A percentile compares a stretch with the other conserved stretches of the same genome.
Conservation (phyloP, 768 basidiomycete genomes). For the Clathrus columnatus region DNA sequence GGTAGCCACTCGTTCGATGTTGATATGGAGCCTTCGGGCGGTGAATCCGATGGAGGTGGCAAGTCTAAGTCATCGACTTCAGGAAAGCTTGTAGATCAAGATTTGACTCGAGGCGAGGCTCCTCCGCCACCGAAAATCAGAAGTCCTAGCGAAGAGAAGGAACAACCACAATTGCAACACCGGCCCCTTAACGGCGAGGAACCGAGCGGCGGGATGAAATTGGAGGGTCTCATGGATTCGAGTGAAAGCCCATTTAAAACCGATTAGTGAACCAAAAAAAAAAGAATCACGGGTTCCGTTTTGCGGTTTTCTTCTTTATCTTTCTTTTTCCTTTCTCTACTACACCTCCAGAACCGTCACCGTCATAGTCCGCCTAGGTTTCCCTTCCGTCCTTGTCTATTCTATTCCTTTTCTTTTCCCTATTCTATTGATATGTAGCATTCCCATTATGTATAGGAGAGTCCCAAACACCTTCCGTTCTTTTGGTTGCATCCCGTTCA, state of each 20-base stretch:
- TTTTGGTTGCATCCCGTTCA: neutral
- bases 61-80: neutral
- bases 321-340: neutral
- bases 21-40: slow-evolving; percentile 10
- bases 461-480: neutral
- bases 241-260: slow-evolving; percentile 50
- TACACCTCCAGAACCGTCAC: neutral
- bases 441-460: neutral
- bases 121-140: slow-evolving; percentile 38
- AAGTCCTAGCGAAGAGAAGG: slow-evolving; percentile 36
- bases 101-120: slow-evolving; percentile 32
- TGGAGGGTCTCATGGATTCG: slow-evolving; percentile 56
- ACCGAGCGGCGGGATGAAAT: slow-evolving; percentile 42
- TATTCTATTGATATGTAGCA: neutral
- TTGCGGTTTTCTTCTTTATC: too few relatives aligned
- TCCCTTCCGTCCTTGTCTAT: neutral
- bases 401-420: neutral
- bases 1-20: slow-evolving; percentile 17
- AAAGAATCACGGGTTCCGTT: neutral
- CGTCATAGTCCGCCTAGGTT: neutral
- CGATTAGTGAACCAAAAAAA: neutral
- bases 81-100: slow-evolving; percentile 23
- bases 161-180: slow-evolving; percentile 38
- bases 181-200: slow-evolving; percentile 43
- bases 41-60: slow-evolving; percentile 28